Base-by-base conservation (phyloP, 2,329 filamentous ascomycete genomes). In the Scedosporium minutisporum region DNA sequence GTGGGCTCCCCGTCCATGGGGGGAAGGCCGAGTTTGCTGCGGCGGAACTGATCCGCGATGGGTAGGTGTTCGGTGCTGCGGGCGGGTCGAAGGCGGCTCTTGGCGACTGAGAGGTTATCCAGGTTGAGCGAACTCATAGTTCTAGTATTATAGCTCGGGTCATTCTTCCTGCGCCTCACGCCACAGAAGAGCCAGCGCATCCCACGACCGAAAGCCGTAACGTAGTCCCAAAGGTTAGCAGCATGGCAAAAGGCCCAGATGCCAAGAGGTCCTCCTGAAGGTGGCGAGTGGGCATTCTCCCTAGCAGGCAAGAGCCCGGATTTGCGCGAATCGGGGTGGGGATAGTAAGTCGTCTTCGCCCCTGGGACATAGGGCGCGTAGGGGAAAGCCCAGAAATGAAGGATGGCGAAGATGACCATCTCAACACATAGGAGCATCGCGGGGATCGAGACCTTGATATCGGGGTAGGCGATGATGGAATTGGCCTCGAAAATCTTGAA, bases 321-420 rank as follows among this genome's bases (percentile, higher is more conserved):
- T 64, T 80, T 72, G 60, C 74, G 65, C 6, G 73, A 66, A 65
- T 79, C 77, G 60, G 79, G 71, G 61, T 72, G 68, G 51, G 81
- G 80, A 64, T 82, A 83, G 63, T 77, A 80, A n/a, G 73, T 74
- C 38, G 71, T 68, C 60, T 75, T 79, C 21, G 78, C 76, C 29
- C 71, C 70, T 21, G 74, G 73, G 23, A 74, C 77, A 73, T 96
- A 96, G 1, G 86, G 86, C 63, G 81, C 80, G 79, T 87, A 95
- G 1, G 89, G 83, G 70, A 95, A 96, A 2, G 92, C 90, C 80
- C 87, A 96, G 16, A 95, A 75, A 72, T 96, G 91, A 61, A 96
- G 75, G 55, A 92, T 70, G 18, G 89, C 79, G 69, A 96, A 96
- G 33, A 90, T 76, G 7, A 89, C 85, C 91, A 96, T 96, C 74